These are phyloP conservation scores for Pythium rhizo-oryzae DNA, from an alignment of 352 stramenopile genomes.

Conservation along the genomic window DNA sequence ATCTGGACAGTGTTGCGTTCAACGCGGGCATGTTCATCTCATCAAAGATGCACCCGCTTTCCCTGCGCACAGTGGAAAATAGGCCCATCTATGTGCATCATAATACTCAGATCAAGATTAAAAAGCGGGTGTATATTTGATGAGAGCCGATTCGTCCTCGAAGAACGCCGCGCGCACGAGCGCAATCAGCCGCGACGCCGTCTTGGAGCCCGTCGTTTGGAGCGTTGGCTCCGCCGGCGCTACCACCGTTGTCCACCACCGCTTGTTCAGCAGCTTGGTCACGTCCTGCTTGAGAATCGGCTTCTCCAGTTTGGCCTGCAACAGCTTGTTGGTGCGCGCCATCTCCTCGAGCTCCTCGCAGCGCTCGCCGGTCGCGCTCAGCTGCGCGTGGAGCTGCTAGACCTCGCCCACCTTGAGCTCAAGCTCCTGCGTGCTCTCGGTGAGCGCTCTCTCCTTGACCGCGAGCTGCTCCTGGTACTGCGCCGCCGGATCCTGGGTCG, in stretches of 20 bases:
- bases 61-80: no score
- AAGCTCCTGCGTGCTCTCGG: slow-evolving; percentile 68
- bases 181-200: slow-evolving; percentile 11
- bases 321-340: slow-evolving; percentile 58
- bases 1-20: no score
- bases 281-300: slow-evolving; percentile 70
- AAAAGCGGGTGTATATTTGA: no score
- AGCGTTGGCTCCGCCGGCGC: background rate
- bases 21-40: no score
- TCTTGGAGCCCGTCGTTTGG: background rate
- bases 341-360: slow-evolving; percentile 53
- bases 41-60: no score
- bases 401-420: slow-evolving; percentile 57
- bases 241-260: slow-evolving; percentile 24
- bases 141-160: slow-evolving; percentile 23
- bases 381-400: slow-evolving; percentile 36
- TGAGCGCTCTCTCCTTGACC: slow-evolving; percentile 53
- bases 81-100: no score
- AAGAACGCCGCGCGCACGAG: slow-evolving; percentile 26
- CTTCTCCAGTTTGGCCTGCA: slow-evolving; percentile 63
- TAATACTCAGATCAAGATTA: no score
- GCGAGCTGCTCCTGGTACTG: slow-evolving; percentile 55
- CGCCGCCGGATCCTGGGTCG: slow-evolving; percentile 32
- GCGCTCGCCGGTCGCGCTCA: slow-evolving; percentile 40
- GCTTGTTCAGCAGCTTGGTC: slow-evolving; percentile 31